A percentile compares a stretch with the other conserved stretches of the same genome.
Conservation (phyloP, 1,139 yeast genomes). For the Suhomyces panamericanus region DNA sequence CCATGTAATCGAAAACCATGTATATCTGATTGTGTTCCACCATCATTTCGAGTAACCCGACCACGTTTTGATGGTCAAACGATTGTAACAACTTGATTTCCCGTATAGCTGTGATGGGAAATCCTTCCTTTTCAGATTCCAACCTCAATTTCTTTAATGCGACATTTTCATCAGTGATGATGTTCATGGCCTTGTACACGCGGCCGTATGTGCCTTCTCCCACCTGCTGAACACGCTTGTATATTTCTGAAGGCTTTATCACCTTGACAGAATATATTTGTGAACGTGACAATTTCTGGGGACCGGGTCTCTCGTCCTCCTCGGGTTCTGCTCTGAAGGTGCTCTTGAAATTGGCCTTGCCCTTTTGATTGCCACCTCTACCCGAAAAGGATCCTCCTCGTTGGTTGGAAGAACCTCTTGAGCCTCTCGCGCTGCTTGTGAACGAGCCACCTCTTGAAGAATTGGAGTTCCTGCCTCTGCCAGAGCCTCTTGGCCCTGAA, state of each 20-base stretch:
- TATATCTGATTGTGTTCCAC: slow-evolving; percentile 75
- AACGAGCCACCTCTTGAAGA: slow-evolving; percentile 4
- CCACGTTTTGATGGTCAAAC: slow-evolving; percentile 80
- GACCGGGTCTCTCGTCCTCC: slow-evolving; percentile 1
- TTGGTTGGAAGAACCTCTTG: slow-evolving; percentile 3
- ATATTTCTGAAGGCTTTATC: slow-evolving; percentile 29
- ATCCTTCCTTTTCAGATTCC: slow-evolving; percentile 89
- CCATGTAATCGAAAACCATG: slow-evolving; percentile 93
- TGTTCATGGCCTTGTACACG: slow-evolving; percentile 59
- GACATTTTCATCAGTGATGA: slow-evolving; percentile 66
- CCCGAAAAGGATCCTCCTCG: slow-evolving; percentile 4
- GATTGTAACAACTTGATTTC: slow-evolving; percentile 87
- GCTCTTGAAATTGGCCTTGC: slow-evolving; percentile 3
- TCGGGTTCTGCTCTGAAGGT: background rate
- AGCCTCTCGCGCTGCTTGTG: slow-evolving; percentile 7
- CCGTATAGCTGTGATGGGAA: slow-evolving; percentile 92
- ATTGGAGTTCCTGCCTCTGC: slow-evolving; percentile 5
- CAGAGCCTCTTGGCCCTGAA: slow-evolving; percentile 9
- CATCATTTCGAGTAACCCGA: slow-evolving; percentile 86
- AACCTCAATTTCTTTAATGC: slow-evolving; percentile 83
- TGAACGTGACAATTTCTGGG: slow-evolving; percentile 12
- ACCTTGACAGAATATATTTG: slow-evolving; percentile 41
- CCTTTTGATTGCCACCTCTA: slow-evolving; percentile 2
- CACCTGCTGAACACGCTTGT: slow-evolving; percentile 45
- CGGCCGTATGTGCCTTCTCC: slow-evolving; percentile 56